Evolutionary conservation across 2,329 filamentous ascomycete species (phyloP), one percentile per base, ranked within the genome.

Genomic region (Phyllosticta ampelicida): DNA sequence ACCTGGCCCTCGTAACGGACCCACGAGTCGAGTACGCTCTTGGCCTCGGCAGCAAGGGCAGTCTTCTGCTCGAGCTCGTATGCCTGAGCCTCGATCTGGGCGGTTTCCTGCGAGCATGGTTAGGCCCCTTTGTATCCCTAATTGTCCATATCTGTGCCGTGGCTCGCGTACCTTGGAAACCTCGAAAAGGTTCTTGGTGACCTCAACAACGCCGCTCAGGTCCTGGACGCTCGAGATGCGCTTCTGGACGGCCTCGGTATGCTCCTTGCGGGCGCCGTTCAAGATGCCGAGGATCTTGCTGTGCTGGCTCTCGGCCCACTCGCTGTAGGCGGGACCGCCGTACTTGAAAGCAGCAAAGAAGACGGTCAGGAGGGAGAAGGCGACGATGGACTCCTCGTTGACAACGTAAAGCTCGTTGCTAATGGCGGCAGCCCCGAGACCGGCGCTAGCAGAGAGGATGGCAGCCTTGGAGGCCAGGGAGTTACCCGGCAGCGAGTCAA

Each of bases 361-460:
- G 73, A 97, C 89, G 73, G 87, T 90, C 72, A 97, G 80, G 70
- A 99, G 82, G 75, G 88, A 94, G 78, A 99, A 84, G 65, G 89
- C 89, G 71, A 95, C 89, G 73, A 99, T 88, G 63, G 91, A 88
- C 82, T 99, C 94, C 83, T 99, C 94, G 80, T 99, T 99, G 78
- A 99, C 83, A 74, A 99, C 90, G 78, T 96, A 97, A 81, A 97
- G 90, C 84, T 99, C 94, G 80, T 95, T 99, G 86, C 89, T 95
- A 78, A 99, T 90, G 71, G 90, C 94, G 73, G 94, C 95, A 75
- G 95, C 83, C 70, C 89, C 91, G 68, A 95, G 77, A 78, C 88
- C 92, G 70, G 94, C 89, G 65, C 87, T 86, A 69, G 90, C 91
- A 72, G 92, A 97, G 70, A 99, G 87, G 73, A 96, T 92, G 71